phyloP scores from a whole-genome alignment of 106 monocot species.

The Dioscorea dumetorum region DNA sequence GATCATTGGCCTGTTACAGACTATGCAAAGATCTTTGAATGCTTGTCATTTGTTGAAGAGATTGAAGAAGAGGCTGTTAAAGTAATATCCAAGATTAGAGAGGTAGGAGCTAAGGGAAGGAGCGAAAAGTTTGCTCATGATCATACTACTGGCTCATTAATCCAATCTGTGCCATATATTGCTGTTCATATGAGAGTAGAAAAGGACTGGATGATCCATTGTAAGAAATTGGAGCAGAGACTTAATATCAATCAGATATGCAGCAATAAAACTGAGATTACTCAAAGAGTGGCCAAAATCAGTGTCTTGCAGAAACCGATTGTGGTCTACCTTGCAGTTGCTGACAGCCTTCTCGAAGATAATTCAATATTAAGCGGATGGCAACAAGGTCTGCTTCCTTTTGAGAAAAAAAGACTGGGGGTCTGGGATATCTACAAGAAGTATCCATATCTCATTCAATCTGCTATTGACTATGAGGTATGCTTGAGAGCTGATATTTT shows the following conservation, averaged over 20 bases:
- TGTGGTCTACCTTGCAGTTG: constrained; percentile 81
- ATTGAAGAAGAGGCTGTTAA: constrained; percentile 57
- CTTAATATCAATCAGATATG: constrained; percentile 64
- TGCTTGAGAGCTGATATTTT: constrained; percentile 74
- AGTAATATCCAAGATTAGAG: constrained; percentile 68
- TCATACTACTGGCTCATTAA: background rate
- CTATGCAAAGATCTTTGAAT: constrained; percentile 74
- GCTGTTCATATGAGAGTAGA: constrained; percentile 98
- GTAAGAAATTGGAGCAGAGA: constrained; percentile 80
- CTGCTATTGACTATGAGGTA: constrained; percentile 90
- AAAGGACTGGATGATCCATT: constrained; percentile 99
- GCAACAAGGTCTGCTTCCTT: constrained; percentile 68
- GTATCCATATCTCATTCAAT: constrained; percentile 76
- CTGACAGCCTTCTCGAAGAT: constrained; percentile 81
- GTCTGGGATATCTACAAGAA: constrained; percentile 68
- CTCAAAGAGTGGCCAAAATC: constrained; percentile 46
- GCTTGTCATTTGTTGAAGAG: constrained; percentile 62
- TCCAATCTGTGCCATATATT: constrained; percentile 38
- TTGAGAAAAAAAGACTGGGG: constrained; percentile 74
- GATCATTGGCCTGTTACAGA: constrained; percentile 90
- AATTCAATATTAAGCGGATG: constrained; percentile 63
- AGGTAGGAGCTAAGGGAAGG: constrained; percentile 18
- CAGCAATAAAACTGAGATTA: constrained; percentile 83
- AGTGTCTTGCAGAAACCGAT: constrained; percentile 27
- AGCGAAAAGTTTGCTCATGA: constrained; percentile 1